These are phyloP conservation scores for Gliomastix tumulicola DNA, from an alignment of 2,329 filamentous ascomycete genomes.

Conservation along the genomic window DNA sequence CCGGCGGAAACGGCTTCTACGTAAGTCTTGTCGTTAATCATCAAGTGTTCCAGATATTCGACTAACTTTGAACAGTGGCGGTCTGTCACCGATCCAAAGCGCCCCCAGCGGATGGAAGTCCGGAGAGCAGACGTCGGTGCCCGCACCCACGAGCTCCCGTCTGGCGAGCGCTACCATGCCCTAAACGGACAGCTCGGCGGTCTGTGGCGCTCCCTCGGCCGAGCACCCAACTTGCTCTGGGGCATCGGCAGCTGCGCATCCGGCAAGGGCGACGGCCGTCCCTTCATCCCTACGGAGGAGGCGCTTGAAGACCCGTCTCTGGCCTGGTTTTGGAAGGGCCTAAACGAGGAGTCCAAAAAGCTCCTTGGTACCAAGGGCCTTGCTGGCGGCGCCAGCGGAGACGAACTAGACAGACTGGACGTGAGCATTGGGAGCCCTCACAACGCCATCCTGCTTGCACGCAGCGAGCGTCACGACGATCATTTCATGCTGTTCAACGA, in stretches of 20 bases:
- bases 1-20: conserved; percentile 29
- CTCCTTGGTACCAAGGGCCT: conserved; percentile 15
- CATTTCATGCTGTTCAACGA: conserved; percentile 14
- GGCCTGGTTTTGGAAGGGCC: conserved; percentile 10
- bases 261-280: conserved; percentile 18
- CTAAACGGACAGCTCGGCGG: conserved; percentile 21
- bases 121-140: conserved; percentile 23
- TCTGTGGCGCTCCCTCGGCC: conserved; percentile 21
- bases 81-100: conserved; percentile 11
- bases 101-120: conserved; percentile 22
- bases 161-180: conserved; percentile 18
- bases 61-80: too few relatives aligned
- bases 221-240: conserved; percentile 18
- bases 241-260: conserved; percentile 20
- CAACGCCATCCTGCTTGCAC: conserved; percentile 17
- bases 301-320: conserved; percentile 7
- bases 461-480: conserved; percentile 11
- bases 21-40: background rate
- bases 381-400: conserved; percentile 21
- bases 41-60: too few relatives aligned
- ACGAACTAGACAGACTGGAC: conserved; percentile 26
- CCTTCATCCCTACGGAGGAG: conserved; percentile 5
- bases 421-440: conserved; percentile 17
- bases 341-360: conserved; percentile 7
- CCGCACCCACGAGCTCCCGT: conserved; percentile 15